Percentiles rank a stretch among this genome's conserved stretches.
These are phyloP conservation scores for Amanita pseudoporphyria DNA, from an alignment of 768 basidiomycete genomes.

Conservation along the genomic window DNA sequence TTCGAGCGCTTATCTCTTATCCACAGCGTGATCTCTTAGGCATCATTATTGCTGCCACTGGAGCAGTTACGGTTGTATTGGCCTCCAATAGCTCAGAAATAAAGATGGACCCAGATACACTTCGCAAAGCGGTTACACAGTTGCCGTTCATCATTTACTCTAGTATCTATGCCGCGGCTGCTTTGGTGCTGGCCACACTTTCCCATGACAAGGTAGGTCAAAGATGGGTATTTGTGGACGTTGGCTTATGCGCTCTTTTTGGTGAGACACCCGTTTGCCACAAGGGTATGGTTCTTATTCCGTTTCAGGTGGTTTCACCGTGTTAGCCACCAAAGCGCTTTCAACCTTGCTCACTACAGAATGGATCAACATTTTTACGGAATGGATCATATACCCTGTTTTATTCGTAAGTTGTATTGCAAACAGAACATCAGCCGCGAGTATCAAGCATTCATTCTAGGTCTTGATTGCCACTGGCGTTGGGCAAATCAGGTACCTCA, in stretches of 20 bases:
- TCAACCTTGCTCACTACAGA: slow-evolving; percentile 77
- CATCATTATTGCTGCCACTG: slow-evolving; percentile 71
- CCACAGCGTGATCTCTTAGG: slow-evolving; percentile 68
- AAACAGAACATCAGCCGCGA: background rate
- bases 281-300: background rate
- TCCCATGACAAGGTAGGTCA: slow-evolving; percentile 58
- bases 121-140: slow-evolving; percentile 62
- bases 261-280: slow-evolving; percentile 29
- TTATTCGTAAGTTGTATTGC: slow-evolving; percentile 41
- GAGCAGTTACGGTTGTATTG: slow-evolving; percentile 89
- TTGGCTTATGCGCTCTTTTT: slow-evolving; percentile 81
- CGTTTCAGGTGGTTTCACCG: slow-evolving; percentile 78
- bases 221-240: slow-evolving; percentile 71
- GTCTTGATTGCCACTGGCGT: slow-evolving; percentile 66
- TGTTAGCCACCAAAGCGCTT: slow-evolving; percentile 86
- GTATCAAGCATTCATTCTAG: slow-evolving; percentile 24
- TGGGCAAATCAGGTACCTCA: slow-evolving; percentile 79
- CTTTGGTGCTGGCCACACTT: slow-evolving; percentile 50
- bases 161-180: slow-evolving; percentile 46
- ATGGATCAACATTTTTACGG: slow-evolving; percentile 66
- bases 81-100: slow-evolving; percentile 65
- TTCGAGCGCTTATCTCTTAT: slow-evolving; percentile 11
- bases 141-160: slow-evolving; percentile 71
- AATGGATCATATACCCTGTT: slow-evolving; percentile 80
- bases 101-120: slow-evolving; percentile 54